Conservation (phyloP, 352 stramenopile genomes). For the Phytophthora podocarpi region DNA sequence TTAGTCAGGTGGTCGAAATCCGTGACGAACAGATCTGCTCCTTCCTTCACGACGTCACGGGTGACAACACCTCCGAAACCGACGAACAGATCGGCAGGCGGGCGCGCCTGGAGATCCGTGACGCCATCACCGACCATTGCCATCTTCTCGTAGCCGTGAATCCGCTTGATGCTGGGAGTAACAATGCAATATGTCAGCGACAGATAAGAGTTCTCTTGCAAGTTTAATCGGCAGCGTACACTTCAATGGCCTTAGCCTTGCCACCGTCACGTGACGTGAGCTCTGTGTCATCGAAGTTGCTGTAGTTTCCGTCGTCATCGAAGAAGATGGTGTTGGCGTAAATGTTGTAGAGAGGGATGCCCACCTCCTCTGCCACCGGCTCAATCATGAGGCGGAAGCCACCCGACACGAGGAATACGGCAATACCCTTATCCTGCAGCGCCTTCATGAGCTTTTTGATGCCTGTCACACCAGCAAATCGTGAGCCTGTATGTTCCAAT, state of each 20-base stretch:
- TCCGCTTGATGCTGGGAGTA: conserved; percentile 86
- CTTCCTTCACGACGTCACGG: conserved; percentile 92
- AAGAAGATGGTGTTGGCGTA: conserved; percentile 99
- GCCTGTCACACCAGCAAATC: conserved; percentile 29
- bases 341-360: conserved; percentile 91
- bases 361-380: conserved; percentile 90
- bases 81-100: conserved; percentile 97
- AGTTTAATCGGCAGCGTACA: conserved; percentile 36
- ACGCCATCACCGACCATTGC: conserved; percentile 99
- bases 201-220: neutral
- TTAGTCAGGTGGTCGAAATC: conserved; percentile 93
- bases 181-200: conserved; percentile 9
- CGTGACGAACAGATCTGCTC: conserved; percentile 97
- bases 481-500: neutral
- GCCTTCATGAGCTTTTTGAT: conserved; percentile 90
- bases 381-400: conserved; percentile 99
- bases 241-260: conserved; percentile 80
- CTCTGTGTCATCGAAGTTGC: conserved; percentile 94
- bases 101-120: conserved; percentile 97
- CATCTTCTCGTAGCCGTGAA: conserved; percentile 92
- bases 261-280: conserved; percentile 90
- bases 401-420: conserved; percentile 98
- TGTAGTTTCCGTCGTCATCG: conserved; percentile 87
- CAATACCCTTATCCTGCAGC: conserved; percentile 90
- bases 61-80: conserved; percentile 97